Conservation (phyloP, 257 asterid species). For the Fraxinus americana region DNA sequence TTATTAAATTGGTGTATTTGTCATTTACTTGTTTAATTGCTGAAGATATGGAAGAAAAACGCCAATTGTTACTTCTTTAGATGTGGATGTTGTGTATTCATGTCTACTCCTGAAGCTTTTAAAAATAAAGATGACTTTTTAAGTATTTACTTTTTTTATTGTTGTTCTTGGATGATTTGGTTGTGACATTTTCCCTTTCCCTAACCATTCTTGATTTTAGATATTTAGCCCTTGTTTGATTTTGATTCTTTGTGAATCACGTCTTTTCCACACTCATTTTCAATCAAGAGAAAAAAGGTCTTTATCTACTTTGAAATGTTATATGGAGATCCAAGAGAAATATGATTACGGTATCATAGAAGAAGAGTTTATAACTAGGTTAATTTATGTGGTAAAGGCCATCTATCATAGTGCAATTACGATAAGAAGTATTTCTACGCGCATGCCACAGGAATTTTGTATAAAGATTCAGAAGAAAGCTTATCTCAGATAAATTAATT, state of each 20-base stretch:
- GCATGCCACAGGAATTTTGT: background rate
- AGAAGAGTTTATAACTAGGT: conserved; percentile 3
- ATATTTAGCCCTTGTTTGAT: background rate
- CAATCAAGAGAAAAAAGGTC: no score
- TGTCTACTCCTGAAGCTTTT: background rate
- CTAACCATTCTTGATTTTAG: background rate
- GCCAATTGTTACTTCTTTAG: background rate
- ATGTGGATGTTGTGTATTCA: no score
- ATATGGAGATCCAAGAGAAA: no score
- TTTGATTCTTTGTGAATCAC: no score
- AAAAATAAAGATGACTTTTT: background rate
- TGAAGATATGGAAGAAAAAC: background rate
- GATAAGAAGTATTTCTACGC: background rate
- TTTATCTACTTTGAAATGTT: no score
- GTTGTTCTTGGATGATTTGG: background rate
- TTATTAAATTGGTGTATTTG: background rate
- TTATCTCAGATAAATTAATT: background rate
- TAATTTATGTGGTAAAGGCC: background rate
- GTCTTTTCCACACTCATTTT: no score
- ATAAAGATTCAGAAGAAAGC: background rate
- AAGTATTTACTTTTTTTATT: background rate
- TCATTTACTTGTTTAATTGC: background rate
- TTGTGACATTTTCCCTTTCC: background rate
- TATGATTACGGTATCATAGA: no score
- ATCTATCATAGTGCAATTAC: background rate